These are phyloP conservation scores for Ceriops zippeliana DNA, from an alignment of 345 rosid genomes.

Conservation along the genomic window DNA sequence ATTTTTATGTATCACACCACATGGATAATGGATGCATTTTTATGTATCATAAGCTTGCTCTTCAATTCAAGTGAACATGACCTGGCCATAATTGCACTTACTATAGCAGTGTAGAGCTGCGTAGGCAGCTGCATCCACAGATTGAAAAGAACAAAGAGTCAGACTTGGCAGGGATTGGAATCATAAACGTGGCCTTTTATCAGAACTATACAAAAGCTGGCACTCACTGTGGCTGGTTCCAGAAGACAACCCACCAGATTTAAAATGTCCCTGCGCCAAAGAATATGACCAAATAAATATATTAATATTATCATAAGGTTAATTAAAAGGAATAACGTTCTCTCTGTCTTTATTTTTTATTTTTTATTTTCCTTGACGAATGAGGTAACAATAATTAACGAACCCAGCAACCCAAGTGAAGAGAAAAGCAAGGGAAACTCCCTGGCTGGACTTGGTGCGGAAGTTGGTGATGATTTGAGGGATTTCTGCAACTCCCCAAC, in stretches of 20 bases:
- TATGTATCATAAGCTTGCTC: too few species aligned
- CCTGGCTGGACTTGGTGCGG: conserved; percentile 85
- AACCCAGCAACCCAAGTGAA: conserved; percentile 98
- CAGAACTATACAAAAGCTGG: background rate
- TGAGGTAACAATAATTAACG: conserved; percentile 9
- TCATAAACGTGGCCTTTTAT: too few species aligned
- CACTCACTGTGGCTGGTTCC: conserved; percentile 94
- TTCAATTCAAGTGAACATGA: background rate
- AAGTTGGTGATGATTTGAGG: conserved; percentile 96
- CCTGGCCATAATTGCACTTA: conserved; percentile 25
- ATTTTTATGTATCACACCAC: too few species aligned
- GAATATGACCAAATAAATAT: background rate
- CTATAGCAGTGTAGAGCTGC: conserved; percentile 90
- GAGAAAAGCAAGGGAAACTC: conserved; percentile 84
- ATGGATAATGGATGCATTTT: background rate
- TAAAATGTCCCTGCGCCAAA: conserved; percentile 71
- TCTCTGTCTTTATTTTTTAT: background rate
- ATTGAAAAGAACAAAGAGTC: conserved; percentile 11
- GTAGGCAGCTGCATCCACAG: conserved; percentile 79
- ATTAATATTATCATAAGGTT: background rate
- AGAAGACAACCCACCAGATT: conserved; percentile 88
- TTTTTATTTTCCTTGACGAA: background rate
- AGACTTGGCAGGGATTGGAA: background rate
- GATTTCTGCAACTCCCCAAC: conserved; percentile 93
- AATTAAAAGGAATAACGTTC: background rate